phyloP scores from a whole-genome alignment of 805 yeast genomes.

The Candida xyloterini region DNA sequence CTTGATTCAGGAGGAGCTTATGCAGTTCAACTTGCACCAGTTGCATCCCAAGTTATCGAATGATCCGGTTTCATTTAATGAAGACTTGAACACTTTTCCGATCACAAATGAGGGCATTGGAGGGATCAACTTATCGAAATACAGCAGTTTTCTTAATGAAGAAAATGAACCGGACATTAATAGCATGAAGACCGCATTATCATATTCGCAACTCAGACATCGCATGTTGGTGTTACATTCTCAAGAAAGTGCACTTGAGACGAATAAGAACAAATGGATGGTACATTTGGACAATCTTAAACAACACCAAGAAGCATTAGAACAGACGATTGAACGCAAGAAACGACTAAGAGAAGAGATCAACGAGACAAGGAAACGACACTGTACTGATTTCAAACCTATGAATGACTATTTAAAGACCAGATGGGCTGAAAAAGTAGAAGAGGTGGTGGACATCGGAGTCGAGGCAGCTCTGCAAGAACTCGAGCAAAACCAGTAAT shows the following conservation, averaged over 20 bases:
- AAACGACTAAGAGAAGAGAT: slow-evolving; percentile 46
- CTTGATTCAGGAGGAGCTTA: slow-evolving; percentile 23
- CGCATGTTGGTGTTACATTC: slow-evolving; percentile 37
- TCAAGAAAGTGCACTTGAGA: slow-evolving; percentile 8
- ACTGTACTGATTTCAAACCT: slow-evolving; percentile 44
- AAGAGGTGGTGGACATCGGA: slow-evolving; percentile 37
- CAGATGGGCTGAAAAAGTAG: slow-evolving; percentile 51
- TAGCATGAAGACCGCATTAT: slow-evolving; percentile 36
- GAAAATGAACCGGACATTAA: slow-evolving; percentile 16
- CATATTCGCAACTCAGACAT: slow-evolving; percentile 39
- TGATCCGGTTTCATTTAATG: neutral
- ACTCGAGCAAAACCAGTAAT: slow-evolving; percentile 4
- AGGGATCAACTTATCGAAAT: slow-evolving; percentile 19
- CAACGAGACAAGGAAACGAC: slow-evolving; percentile 38
- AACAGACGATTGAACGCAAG: slow-evolving; percentile 26
- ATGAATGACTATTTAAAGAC: slow-evolving; percentile 42
- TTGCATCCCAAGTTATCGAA: slow-evolving; percentile 14
- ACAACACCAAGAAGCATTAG: slow-evolving; percentile 29
- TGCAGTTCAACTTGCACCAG: slow-evolving; percentile 11
- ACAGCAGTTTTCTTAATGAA: slow-evolving; percentile 19
- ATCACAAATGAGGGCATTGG: slow-evolving; percentile 9
- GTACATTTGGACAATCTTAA: slow-evolving; percentile 34
- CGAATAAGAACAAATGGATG: slow-evolving; percentile 35
- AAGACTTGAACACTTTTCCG: slow-evolving; percentile 5
- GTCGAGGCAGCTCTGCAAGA: slow-evolving; percentile 32